These are phyloP conservation scores for Fusarium pseudoanthophilum DNA, from an alignment of 2,329 filamentous ascomycete species.

Conservation along the genomic window DNA sequence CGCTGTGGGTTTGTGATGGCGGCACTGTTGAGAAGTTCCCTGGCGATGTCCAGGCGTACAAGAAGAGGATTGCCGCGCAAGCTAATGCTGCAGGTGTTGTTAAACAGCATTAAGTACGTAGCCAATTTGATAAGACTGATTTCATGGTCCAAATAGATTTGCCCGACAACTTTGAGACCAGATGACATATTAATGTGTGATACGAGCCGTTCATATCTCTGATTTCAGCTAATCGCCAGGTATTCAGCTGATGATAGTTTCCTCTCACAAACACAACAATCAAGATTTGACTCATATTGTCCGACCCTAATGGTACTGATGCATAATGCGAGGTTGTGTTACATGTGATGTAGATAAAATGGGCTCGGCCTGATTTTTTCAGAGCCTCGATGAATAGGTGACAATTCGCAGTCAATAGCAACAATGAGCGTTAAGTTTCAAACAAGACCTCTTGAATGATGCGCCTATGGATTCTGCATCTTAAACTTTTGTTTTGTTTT, in stretches of 20 bases:
- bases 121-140: constrained; percentile 8
- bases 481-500: neutral
- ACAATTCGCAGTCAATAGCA: constrained; percentile 2
- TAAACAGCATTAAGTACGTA: constrained; percentile 62
- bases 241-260: neutral
- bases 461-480: neutral
- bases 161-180: neutral
- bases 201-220: neutral
- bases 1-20: constrained; percentile 94
- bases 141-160: neutral
- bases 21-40: constrained; percentile 96
- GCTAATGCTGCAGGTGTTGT: constrained; percentile 90
- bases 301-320: neutral
- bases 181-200: neutral
- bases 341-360: constrained; percentile 13
- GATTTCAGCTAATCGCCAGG: neutral
- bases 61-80: constrained; percentile 93
- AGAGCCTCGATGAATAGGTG: constrained; percentile 1
- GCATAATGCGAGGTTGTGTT: constrained; percentile 22
- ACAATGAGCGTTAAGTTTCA: constrained; percentile 1
- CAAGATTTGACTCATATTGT: constrained; percentile 7
- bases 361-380: constrained; percentile 6
- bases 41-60: constrained; percentile 95
- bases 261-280: constrained; percentile 4
- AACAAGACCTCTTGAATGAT: neutral